Base-by-base conservation (phyloP, 805 yeast species). In the Nakazawaea ernobii region DNA sequence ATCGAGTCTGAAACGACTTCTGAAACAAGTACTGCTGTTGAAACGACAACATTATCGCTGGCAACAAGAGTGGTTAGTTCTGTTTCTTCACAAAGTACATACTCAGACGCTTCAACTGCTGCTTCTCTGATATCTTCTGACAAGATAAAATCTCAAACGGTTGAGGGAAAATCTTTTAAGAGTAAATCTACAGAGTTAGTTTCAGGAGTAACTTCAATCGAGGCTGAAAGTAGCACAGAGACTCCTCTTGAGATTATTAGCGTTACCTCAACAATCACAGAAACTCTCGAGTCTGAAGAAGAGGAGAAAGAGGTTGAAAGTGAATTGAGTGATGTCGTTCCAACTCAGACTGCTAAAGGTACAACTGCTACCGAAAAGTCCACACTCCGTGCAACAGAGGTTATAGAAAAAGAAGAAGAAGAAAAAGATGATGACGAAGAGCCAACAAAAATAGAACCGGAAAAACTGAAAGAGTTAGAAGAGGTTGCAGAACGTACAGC, bases 351-450 rank as follows among this genome's bases (percentile, higher is more conserved):
- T 6, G 32, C 32, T 30, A 7, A 30, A 13, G 32, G 2, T 10
- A 13, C 32, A 30, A 30, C n/a, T 30, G 32, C 6, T 13, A 30
- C 32, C 6, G 32, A 30, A 30, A 6, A 13, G 3, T 13, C 32
- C 6, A 13, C 32, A 30, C 10, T 13, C n/a, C n/a, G 13, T 13
- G 39, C 27, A 45, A 46, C 30, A 28, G 43, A 32, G 20, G 38
- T 32, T 41, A 37, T 6, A 13, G 42, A 43, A 32, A 33, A 29
- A 8, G 45, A 52, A 20, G 39, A 39, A 7, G 38, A 17, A 2
- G 51, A 49, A 14, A 42, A 41, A 4, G 37, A n/a, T 3, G 39
- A 35, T 2, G 36, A 20, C 6, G 38, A 11, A 17, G 39, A 42
- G 43, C 26, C 28, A 41, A 13, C n/a, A 17, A 17, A 26, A 5